phyloP scores from a whole-genome alignment of 352 stramenopile genomes.

The Phytophthora meadii region DNA sequence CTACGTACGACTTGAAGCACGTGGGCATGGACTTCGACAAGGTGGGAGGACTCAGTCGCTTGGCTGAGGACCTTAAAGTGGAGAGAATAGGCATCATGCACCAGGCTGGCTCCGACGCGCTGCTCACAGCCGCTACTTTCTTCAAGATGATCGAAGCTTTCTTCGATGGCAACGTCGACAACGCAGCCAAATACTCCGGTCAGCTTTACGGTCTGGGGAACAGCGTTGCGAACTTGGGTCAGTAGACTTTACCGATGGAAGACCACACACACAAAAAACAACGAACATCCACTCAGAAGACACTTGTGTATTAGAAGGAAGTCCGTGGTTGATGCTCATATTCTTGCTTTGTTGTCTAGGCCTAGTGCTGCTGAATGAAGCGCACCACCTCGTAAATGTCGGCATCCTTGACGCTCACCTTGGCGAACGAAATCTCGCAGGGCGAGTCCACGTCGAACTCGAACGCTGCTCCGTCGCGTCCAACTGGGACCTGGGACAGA shows the following conservation, averaged over 20 bases:
- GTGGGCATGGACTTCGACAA: conserved; percentile 98
- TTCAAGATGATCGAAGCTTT: conserved; percentile 93
- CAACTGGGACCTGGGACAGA: conserved; percentile 70
- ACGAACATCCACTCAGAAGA: conserved; percentile 10
- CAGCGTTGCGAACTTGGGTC: conserved; percentile 53
- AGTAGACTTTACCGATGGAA: conserved; percentile 34
- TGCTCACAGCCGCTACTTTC: conserved; percentile 96
- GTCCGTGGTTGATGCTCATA: conserved; percentile 15
- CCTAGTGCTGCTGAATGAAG: conserved; percentile 81
- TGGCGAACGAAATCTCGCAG: conserved; percentile 79
- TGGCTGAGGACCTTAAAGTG: conserved; percentile 97
- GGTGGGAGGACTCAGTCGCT: conserved; percentile 96
- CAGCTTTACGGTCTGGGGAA: conserved; percentile 88
- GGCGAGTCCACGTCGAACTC: conserved; percentile 83
- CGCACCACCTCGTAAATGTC: conserved; percentile 66
- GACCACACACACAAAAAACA: conserved; percentile 16
- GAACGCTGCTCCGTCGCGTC: conserved; percentile 76
- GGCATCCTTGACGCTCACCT: conserved; percentile 73
- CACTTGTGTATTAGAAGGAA: conserved; percentile 17
- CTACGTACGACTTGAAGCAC: conserved; percentile 99
- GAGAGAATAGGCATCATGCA: conserved; percentile 99
- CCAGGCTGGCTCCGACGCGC: conserved; percentile 97
- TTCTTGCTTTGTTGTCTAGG: conserved; percentile 16
- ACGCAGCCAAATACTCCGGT: conserved; percentile 84
- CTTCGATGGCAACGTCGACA: conserved; percentile 87